Base-by-base conservation (phyloP, 2,329 filamentous ascomycete species). In the Mycosphaerella sp. region DNA sequence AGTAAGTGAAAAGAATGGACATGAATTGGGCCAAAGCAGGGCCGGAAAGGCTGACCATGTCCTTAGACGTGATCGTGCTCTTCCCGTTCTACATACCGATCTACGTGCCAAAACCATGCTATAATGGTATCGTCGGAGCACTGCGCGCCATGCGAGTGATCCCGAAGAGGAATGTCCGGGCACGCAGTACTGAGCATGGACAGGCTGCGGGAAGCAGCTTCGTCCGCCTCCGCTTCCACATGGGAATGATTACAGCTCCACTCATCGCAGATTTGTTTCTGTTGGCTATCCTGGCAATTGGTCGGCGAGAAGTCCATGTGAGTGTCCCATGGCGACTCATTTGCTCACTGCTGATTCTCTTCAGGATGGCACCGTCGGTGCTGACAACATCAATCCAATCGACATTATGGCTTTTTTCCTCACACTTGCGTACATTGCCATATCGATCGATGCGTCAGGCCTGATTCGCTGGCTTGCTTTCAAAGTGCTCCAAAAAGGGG, bases 371-470 rank as follows among this genome's bases (percentile, higher is more conserved):
- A 87, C 81, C 0, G 66, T 85, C 6, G 84, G 84, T 0, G 73
- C 81, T 1, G 71, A 85, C 59, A 73, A 81, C 61, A 88, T 89
- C 58, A 73, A 74, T 2, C 85, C 85, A 0, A 76, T 86, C 57
- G 84, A 88, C 54, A 87, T 87, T 54, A 86, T 88, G 82, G 70
- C 75, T 13, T 88, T 88, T 69, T 88, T 89, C 69, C 73, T 88
- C 39, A 85, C 83, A 0, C 50, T 64, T 37, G 85, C 85, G 2
- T 89, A 88, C 60, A 87, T 88, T 52, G 85, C 85, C 41, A 86
- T 89, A 41, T 87, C 84, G 0, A 86, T 88, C 52, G 85, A 88
- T 57, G 84, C 85, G 2, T 87, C 85, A 0, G 85, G 85, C 3
- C 72, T 88, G 13, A 87, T 88, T 60, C 73, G 84, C 49, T 88